Evolutionary conservation across 2,329 filamentous ascomycete species (phyloP).

Genomic region (Penicillium sp.): DNA sequence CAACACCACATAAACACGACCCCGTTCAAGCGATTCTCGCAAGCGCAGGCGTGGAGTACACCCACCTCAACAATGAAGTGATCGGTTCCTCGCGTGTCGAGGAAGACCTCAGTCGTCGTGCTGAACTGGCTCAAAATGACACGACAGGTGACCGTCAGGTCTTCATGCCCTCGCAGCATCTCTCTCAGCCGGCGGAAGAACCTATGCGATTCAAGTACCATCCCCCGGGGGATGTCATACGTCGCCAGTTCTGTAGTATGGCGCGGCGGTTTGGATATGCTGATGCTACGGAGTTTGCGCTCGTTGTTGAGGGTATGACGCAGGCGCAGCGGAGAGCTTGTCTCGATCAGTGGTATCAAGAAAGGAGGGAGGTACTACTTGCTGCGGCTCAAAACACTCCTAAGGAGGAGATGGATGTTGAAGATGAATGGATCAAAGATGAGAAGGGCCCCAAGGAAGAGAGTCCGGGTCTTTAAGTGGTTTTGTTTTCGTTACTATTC

Average conservation of each 20-base stretch:
- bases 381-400: background rate
- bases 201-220: slow-evolving; percentile 62
- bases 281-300: slow-evolving; percentile 77
- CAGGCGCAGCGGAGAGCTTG: slow-evolving; percentile 75
- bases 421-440: background rate
- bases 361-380: slow-evolving; percentile 55
- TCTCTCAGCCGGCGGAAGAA: slow-evolving; percentile 33
- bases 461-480: background rate
- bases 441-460: background rate
- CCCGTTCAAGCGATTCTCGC: slow-evolving; percentile 86
- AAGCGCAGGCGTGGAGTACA: slow-evolving; percentile 86
- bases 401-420: background rate
- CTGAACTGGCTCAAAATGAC: slow-evolving; percentile 51
- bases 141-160: slow-evolving; percentile 34
- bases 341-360: slow-evolving; percentile 75
- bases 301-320: slow-evolving; percentile 87
- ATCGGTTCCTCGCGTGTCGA: slow-evolving; percentile 92
- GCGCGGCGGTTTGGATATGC: slow-evolving; percentile 73
- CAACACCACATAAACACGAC: slow-evolving; percentile 57
- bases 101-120: slow-evolving; percentile 73
- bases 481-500: background rate
- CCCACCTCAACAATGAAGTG: slow-evolving; percentile 94
- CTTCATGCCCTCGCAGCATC: slow-evolving; percentile 29
- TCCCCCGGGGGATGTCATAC: slow-evolving; percentile 70
- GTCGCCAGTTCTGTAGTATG: slow-evolving; percentile 89